These are phyloP conservation scores for Miscanthus lutarioriparius DNA, from an alignment of 176 grass and related monocot species.

Conservation along the genomic window DNA sequence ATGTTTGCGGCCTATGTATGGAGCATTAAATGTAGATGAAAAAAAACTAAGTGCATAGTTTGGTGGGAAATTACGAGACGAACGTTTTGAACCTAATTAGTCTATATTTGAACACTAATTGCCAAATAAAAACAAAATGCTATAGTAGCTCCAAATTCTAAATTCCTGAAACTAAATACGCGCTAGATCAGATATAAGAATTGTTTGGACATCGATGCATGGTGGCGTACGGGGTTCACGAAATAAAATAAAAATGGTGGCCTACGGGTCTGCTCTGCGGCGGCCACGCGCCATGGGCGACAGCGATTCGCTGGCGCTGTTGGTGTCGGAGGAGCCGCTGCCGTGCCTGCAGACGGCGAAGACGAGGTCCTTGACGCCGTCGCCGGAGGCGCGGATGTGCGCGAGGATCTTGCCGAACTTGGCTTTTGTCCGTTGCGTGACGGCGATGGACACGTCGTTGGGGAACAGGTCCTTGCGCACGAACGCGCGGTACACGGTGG, in stretches of 20 bases:
- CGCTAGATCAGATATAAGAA: not conserved
- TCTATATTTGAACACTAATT: no score
- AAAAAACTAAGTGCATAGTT: no score
- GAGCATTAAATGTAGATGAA: no score
- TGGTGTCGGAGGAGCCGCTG: not conserved
- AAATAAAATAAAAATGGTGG: no score
- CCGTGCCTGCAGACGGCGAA: slow-evolving; percentile 37
- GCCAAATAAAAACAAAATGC: no score
- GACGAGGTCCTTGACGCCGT: slow-evolving; percentile 51
- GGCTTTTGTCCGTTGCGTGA: slow-evolving; percentile 50
- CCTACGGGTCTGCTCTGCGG: not conserved
- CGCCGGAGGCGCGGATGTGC: slow-evolving; percentile 44
- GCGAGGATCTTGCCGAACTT: slow-evolving; percentile 71
- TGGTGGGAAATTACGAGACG: no score
- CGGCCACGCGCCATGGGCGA: not conserved
- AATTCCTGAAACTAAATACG: no score
- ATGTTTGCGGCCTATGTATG: no score
- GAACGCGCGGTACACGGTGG: slow-evolving; percentile 64
- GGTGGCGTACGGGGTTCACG: not conserved
- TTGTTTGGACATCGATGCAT: not conserved
- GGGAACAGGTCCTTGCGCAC: slow-evolving; percentile 69
- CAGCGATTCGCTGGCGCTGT: not conserved
- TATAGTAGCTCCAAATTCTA: no score
- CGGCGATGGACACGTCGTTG: slow-evolving; percentile 87
- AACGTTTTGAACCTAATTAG: no score